phyloP scores from a whole-genome alignment of 768 basidiomycete species.

The Termitomyces sp. region DNA sequence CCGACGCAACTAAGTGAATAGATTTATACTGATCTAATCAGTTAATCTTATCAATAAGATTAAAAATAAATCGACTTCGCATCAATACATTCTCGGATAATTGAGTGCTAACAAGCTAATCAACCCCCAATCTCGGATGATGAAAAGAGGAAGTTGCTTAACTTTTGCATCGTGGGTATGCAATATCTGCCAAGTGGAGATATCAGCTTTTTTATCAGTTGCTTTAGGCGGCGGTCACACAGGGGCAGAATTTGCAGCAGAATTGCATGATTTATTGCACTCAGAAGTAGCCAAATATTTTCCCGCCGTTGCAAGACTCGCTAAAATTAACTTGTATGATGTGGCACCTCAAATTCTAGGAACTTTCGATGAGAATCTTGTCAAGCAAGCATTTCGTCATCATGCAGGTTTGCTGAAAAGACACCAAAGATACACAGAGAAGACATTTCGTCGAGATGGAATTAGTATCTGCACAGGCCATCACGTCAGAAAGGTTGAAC shows the following conservation, averaged over 20 bases:
- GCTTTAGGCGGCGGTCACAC: constrained; percentile 65
- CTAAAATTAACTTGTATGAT: constrained; percentile 77
- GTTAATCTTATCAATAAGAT: too few species aligned
- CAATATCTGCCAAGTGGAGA: background rate
- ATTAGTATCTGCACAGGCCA: constrained; percentile 68
- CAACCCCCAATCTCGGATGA: constrained; percentile 73
- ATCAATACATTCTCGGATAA: constrained; percentile 63
- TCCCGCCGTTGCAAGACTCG: constrained; percentile 55
- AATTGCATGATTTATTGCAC: constrained; percentile 72
- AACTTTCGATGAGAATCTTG: constrained; percentile 63
- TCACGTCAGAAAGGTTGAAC: constrained; percentile 66
- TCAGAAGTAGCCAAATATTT: constrained; percentile 59
- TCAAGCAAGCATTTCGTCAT: constrained; percentile 25
- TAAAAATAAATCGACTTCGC: too few species aligned
- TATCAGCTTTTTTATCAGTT: background rate
- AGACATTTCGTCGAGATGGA: constrained; percentile 69
- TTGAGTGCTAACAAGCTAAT: constrained; percentile 88
- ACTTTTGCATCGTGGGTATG: constrained; percentile 84
- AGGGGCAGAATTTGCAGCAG: constrained; percentile 81
- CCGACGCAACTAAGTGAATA: too few species aligned
- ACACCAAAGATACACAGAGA: constrained; percentile 52
- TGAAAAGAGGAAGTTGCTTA: constrained; percentile 69
- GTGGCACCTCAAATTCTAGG: constrained; percentile 75
- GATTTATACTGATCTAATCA: too few species aligned
- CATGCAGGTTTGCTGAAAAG: background rate